phyloP scores from a whole-genome alignment of 2,329 filamentous ascomycete species.

The Calonectria crousiana region DNA sequence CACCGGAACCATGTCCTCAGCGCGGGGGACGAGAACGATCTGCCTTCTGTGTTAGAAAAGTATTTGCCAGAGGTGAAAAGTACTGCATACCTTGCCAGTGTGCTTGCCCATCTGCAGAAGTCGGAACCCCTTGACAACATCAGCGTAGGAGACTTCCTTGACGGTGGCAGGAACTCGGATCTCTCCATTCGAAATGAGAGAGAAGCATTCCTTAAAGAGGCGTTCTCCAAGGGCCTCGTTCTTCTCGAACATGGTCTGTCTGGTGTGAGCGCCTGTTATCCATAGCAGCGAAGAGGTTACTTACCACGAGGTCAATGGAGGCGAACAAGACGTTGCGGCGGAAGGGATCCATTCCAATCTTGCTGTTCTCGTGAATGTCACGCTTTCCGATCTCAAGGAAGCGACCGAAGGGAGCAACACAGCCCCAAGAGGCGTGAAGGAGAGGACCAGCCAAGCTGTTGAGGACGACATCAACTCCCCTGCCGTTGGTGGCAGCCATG shows the following conservation, averaged over 20 bases:
- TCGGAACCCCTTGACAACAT: slow-evolving; percentile 37
- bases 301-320: slow-evolving; percentile 52
- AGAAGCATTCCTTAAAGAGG: slow-evolving; percentile 24
- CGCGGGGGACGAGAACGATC: slow-evolving; percentile 26
- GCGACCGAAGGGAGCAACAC: slow-evolving; percentile 37
- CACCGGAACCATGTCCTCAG: slow-evolving; percentile 28
- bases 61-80: background rate
- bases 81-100: slow-evolving; percentile 29
- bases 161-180: slow-evolving; percentile 23
- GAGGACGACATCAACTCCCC: slow-evolving; percentile 48
- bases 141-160: slow-evolving; percentile 29
- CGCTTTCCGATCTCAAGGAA: slow-evolving; percentile 42
- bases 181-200: slow-evolving; percentile 28
- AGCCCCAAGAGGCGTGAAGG: slow-evolving; percentile 47
- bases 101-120: slow-evolving; percentile 34
- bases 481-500: slow-evolving; percentile 40
- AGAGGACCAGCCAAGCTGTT: slow-evolving; percentile 46
- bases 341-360: slow-evolving; percentile 46
- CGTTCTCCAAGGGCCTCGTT: slow-evolving; percentile 22
- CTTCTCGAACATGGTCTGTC: slow-evolving; percentile 23
- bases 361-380: slow-evolving; percentile 49
- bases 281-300: background rate
- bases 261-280: slow-evolving; percentile 1
- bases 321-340: slow-evolving; percentile 54
- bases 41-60: slow-evolving; percentile 23